Conservation (phyloP, 305 asterid genomes). For the Stenogyne calaminthoides region DNA sequence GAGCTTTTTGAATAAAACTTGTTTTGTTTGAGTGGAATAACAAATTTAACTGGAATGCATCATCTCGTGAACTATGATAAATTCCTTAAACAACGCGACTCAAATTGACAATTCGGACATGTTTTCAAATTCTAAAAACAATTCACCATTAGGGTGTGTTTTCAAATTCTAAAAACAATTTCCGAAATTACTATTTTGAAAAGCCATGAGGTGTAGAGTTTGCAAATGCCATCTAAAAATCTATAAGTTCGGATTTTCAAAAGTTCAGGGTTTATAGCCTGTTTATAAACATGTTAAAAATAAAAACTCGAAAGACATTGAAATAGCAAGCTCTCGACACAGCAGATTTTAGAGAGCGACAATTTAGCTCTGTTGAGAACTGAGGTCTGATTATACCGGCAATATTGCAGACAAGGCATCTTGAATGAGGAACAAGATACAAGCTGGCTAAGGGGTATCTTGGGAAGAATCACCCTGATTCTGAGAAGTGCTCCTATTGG, state of each 20-base stretch:
- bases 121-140: no score
- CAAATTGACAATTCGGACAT: neutral
- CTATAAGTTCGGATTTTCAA: neutral
- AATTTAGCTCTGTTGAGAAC: neutral
- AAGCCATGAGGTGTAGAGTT: no score
- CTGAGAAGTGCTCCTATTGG: constrained; percentile 43
- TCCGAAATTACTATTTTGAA: no score
- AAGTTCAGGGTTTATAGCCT: neutral
- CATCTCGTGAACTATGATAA: neutral
- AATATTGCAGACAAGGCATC: neutral
- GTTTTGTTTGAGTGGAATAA: no score
- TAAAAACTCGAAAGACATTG: neutral
- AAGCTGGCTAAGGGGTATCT: constrained; percentile 53
- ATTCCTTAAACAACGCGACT: neutral
- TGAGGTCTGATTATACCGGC: neutral
- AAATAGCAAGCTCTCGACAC: neutral
- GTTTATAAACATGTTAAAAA: neutral
- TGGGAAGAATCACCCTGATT: constrained; percentile 51
- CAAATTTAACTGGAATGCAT: no score
- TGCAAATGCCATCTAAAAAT: no score
- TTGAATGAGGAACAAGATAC: no score
- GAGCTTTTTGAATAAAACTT: no score
- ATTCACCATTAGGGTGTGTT: no score
- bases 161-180: no score
- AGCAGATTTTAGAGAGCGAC: neutral